Evolutionary conservation across 306 rosid species (phyloP).

Genomic region (Castanospermum australe): DNA sequence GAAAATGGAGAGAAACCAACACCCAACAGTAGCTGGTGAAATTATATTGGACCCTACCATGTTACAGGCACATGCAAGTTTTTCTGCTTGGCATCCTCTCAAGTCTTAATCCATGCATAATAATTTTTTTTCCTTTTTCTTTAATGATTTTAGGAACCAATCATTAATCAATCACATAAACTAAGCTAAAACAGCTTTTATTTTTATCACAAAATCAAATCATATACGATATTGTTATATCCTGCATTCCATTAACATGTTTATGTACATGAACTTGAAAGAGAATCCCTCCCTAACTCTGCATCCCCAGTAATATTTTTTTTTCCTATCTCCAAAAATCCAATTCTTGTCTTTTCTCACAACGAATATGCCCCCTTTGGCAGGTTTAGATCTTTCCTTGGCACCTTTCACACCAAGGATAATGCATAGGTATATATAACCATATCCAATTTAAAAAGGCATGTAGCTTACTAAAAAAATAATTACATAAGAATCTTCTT

Average conservation of each 20-base stretch:
- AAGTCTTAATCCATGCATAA: slow-evolving; percentile 24
- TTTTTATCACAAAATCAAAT: slow-evolving; percentile 18
- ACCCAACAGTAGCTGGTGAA: slow-evolving; percentile 15
- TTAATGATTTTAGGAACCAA: slow-evolving; percentile 10
- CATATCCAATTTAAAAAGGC: slow-evolving; percentile 20
- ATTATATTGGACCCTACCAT: slow-evolving; percentile 40
- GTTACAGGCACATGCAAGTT: slow-evolving; percentile 41
- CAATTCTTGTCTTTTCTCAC: slow-evolving; percentile 14
- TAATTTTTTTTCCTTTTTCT: neutral
- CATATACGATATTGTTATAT: slow-evolving; percentile 2
- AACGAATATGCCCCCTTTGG: slow-evolving; percentile 22
- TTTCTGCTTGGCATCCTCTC: slow-evolving; percentile 34
- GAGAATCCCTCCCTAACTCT: slow-evolving; percentile 13
- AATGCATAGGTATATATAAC: neutral
- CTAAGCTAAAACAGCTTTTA: neutral
- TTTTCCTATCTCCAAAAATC: slow-evolving; percentile 1
- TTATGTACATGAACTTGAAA: slow-evolving; percentile 34
- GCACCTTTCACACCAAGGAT: slow-evolving; percentile 5
- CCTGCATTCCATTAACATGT: neutral
- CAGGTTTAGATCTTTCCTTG: slow-evolving; percentile 23
- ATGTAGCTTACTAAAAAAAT: neutral
- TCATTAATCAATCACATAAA: slow-evolving; percentile 26
- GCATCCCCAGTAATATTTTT: neutral
- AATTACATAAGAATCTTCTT: neutral
- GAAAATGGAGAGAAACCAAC: slow-evolving; percentile 11